phyloP scores from a whole-genome alignment of 352 stramenopile genomes.

The Phytopythium boreale region DNA sequence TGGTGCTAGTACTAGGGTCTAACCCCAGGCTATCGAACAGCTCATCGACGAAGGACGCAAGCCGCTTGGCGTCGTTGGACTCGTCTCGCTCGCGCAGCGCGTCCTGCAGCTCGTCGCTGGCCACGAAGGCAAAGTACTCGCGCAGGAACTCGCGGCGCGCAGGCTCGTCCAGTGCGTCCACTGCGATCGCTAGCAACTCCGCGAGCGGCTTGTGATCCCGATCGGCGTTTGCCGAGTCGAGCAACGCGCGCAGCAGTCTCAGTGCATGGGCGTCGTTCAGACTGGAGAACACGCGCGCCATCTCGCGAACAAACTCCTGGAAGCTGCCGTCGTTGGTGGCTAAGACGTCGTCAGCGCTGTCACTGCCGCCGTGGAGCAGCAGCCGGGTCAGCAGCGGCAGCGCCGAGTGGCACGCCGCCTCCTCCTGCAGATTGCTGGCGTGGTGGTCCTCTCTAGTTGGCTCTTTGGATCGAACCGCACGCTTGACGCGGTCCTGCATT shows the following conservation, averaged over 20 bases:
- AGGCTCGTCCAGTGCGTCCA: constrained; percentile 40
- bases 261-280: constrained; percentile 30
- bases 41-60: constrained; percentile 45
- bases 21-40: constrained; percentile 35
- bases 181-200: constrained; percentile 34
- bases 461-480: neutral
- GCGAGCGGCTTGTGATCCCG: constrained; percentile 33
- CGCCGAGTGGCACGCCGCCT: neutral
- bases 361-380: neutral
- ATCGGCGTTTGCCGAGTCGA: constrained; percentile 36
- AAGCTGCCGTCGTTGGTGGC: constrained; percentile 10
- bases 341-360: neutral
- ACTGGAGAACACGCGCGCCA: constrained; percentile 43
- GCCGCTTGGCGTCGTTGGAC: constrained; percentile 53
- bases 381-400: constrained; percentile 5
- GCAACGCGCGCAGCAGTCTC: constrained; percentile 31
- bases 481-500: constrained; percentile 13
- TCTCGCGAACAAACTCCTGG: constrained; percentile 37
- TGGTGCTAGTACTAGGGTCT: constrained; percentile 3
- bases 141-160: constrained; percentile 44
- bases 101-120: constrained; percentile 46
- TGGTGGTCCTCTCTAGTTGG: neutral
- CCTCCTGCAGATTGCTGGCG: neutral
- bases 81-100: constrained; percentile 48
- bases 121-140: constrained; percentile 61